Evolutionary conservation across 768 basidiomycete species (phyloP).

Genomic region (Tulasnella sp.): DNA sequence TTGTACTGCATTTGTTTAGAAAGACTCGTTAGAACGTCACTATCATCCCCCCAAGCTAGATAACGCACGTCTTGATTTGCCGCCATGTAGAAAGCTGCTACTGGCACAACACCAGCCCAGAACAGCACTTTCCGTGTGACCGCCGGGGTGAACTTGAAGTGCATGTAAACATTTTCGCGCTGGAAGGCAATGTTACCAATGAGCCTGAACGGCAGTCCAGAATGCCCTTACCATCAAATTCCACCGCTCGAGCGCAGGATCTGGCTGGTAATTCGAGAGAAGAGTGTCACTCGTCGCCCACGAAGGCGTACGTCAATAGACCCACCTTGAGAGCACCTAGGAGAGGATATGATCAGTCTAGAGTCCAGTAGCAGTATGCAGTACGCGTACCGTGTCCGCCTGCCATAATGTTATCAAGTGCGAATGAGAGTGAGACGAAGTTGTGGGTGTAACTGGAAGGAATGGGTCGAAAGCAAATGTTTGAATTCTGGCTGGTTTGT

Average conservation of each 20-base stretch:
- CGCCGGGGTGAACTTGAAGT: slow-evolving; percentile 73
- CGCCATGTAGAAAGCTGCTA: slow-evolving; percentile 31
- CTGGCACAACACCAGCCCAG: slow-evolving; percentile 63
- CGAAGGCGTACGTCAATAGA: not conserved
- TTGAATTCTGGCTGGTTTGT: slow-evolving; percentile 3
- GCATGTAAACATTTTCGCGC: slow-evolving; percentile 81
- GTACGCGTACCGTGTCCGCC: slow-evolving; percentile 55
- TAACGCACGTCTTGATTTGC: slow-evolving; percentile 12
- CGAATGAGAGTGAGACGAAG: not conserved
- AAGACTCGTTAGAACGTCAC: not conserved
- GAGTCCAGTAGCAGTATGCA: not conserved
- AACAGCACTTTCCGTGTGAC: slow-evolving; percentile 59
- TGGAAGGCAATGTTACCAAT: slow-evolving; percentile 37
- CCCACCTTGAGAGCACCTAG: slow-evolving; percentile 59
- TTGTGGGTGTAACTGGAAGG: not conserved
- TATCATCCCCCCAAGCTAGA: too few species aligned
- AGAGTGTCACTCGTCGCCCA: slow-evolving; percentile 34
- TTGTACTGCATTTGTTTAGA: slow-evolving; percentile 33
- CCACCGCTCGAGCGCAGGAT: slow-evolving; percentile 59
- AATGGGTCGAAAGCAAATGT: slow-evolving; percentile 14
- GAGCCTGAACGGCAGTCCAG: not conserved
- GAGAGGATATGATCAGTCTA: slow-evolving; percentile 30
- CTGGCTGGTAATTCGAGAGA: slow-evolving; percentile 43
- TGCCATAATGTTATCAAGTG: slow-evolving; percentile 47
- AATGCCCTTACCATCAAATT: slow-evolving; percentile 50